Evolutionary conservation across 176 grass and related monocot species (phyloP).

Genomic region (Ensete ventricosum): DNA sequence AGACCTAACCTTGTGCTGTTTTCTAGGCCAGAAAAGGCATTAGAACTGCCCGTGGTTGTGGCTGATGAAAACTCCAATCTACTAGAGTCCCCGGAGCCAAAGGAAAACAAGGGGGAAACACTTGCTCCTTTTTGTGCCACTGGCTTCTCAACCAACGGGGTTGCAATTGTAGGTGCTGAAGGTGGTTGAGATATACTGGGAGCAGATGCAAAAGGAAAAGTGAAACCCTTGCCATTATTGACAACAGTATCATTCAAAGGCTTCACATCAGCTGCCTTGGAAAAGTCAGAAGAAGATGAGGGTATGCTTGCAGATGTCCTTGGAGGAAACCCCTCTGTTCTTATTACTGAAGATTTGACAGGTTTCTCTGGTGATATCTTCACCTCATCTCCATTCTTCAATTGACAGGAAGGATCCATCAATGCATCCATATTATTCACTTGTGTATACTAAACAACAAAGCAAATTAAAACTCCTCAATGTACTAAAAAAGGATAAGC

Average conservation of each 20-base stretch:
- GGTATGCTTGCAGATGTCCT: conserved; percentile 12
- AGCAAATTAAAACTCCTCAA: neutral
- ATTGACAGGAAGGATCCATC: conserved; percentile 1
- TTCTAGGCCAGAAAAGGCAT: conserved; percentile 4
- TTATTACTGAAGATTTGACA: neutral
- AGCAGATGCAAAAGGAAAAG: conserved; percentile 31
- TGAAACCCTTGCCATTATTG: conserved; percentile 26
- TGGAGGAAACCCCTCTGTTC: conserved; percentile 15
- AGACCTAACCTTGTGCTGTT: conserved; percentile 16
- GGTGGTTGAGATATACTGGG: conserved; percentile 8
- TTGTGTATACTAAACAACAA: too few species aligned
- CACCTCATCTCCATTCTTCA: conserved; percentile 8
- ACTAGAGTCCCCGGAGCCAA: conserved; percentile 28
- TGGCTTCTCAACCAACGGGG: conserved; percentile 9
- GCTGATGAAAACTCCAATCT: conserved; percentile 24
- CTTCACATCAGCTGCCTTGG: conserved; percentile 33
- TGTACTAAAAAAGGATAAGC: neutral
- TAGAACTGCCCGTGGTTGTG: conserved; percentile 2
- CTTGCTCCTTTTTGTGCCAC: conserved; percentile 18
- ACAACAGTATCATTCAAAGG: conserved; percentile 10
- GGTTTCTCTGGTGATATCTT: neutral
- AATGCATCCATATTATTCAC: too few species aligned
- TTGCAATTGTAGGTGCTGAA: conserved; percentile 9
- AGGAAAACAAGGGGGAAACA: conserved; percentile 16
- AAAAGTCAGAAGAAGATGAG: conserved; percentile 24